Base-by-base conservation (phyloP, 2,329 filamentous ascomycete genomes). In the Ascochyta lentis region DNA sequence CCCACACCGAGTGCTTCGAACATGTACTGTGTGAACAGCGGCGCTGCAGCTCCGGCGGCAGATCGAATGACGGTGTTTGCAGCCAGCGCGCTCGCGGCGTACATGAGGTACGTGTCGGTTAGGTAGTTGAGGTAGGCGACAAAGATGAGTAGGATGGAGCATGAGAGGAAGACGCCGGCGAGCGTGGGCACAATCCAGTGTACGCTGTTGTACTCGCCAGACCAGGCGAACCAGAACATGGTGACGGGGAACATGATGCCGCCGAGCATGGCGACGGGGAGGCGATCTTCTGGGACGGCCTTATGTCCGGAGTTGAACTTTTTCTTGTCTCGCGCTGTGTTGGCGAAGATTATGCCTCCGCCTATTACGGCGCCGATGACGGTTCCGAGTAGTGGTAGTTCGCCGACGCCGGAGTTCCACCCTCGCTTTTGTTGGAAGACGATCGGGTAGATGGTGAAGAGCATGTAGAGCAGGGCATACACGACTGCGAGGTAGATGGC, bases 41-140 rank as follows among this genome's bases (percentile, higher is more conserved):
- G 60, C 79, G 79, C 7, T 80, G 65, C 15, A 78, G 79, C 49
- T 80, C 79, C 0, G 76, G 79, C 48, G 79, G 77, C 0, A 70
- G 49, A 35, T 70, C 78, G 27, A 78, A 72, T 22, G 5, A 54
- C 81, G 0, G 78, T 80, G 66, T 78, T 79, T 0, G 77, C 76
- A 0, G 77, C 77, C 16, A 80, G 61, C 0, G 77, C 77, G 31
- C 71, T 76, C 0, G 78, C 78, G 0, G 75, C 68, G 19, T 69
- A 72, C 23, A 60, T 61, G 45, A 74, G 70, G 49, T 79, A 80
- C 26, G 69, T 84, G 68, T 92, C 89, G 55, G 92, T 86, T 6
- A 92, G 83, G 72, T 92, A 92, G 78, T 92, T 93, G 54, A 93
- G 79, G 8, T 87, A 81, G 63, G 90, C 88, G 23, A 93, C 84